Percentiles rank a stretch among this genome's conserved stretches.
Conservation (phyloP, 2,329 filamentous ascomycete genomes). For the Xylaria sp. region DNA sequence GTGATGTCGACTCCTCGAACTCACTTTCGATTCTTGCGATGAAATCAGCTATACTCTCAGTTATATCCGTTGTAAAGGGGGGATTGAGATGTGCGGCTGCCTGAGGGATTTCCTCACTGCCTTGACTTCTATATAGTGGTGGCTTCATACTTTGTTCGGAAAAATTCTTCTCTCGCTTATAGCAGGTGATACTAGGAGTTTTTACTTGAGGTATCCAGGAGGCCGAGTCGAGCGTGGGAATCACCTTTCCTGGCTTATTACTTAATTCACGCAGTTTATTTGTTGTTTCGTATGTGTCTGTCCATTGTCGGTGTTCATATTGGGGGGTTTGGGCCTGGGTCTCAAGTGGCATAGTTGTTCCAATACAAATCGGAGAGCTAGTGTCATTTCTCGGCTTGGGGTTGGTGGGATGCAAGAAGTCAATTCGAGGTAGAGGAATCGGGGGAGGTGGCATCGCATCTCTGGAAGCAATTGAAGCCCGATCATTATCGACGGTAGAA, state of each 20-base stretch:
- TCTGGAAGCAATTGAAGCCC: conserved; percentile 33
- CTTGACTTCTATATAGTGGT: conserved; percentile 28
- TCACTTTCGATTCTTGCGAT: conserved; percentile 45
- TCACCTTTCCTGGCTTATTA: conserved; percentile 3
- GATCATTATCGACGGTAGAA: conserved; percentile 14
- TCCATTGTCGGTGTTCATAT: neutral
- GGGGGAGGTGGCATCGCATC: conserved; percentile 43
- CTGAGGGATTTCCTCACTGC: neutral
- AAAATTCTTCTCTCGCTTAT: conserved; percentile 17
- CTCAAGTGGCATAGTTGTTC: neutral
- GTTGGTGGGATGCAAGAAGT: neutral
- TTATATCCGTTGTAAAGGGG: neutral
- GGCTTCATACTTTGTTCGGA: conserved; percentile 30
- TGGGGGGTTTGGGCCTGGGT: neutral
- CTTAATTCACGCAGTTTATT: neutral
- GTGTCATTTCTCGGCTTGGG: neutral
- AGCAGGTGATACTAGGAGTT: conserved; percentile 23
- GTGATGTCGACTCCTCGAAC: conserved; percentile 4
- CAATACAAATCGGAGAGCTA: neutral
- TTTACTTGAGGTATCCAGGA: conserved; percentile 38
- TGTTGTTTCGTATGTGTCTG: neutral
- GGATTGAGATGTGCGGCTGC: neutral
- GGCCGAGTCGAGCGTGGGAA: conserved; percentile 24
- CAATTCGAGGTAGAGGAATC: conserved; percentile 26
- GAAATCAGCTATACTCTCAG: conserved; percentile 42